Percentiles rank a stretch among this genome's conserved stretches.
Evolutionary conservation across 1,284 basidiomycete genomes (phyloP).

Genomic region (Sporisorium scitamineum): DNA sequence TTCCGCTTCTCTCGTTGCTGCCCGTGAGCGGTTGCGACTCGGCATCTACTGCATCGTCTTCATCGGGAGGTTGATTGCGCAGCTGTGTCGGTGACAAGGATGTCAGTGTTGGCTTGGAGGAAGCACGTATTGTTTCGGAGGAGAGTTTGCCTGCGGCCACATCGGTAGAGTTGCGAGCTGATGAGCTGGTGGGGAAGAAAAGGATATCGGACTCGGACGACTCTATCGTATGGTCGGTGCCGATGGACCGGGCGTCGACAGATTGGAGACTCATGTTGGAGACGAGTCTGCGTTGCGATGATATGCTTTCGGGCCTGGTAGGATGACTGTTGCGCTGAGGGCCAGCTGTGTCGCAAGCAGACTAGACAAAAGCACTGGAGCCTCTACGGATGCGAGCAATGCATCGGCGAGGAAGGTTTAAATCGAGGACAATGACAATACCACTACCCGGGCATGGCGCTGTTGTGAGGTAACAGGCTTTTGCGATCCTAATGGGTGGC

Average conservation of each 20-base stretch:
- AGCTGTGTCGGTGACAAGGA: conserved; percentile 8
- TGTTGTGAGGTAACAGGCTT: background rate
- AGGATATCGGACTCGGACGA: conserved; percentile 41
- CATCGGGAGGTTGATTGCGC: conserved; percentile 6
- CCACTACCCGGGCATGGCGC: conserved; percentile 11
- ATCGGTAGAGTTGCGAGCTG: conserved; percentile 36
- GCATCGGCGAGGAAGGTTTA: background rate
- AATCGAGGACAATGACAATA: background rate
- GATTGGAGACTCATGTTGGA: conserved; percentile 23
- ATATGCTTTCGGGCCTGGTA: background rate
- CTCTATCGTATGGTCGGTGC: conserved; percentile 26
- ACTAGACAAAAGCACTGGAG: background rate
- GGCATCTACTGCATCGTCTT: conserved; percentile 15
- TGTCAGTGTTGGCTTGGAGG: background rate
- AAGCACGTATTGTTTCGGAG: conserved; percentile 41
- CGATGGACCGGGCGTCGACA: conserved; percentile 25
- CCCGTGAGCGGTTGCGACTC: conserved; percentile 35
- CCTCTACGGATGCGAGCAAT: background rate
- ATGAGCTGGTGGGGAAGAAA: conserved; percentile 43
- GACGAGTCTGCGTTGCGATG: background rate
- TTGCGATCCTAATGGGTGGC: background rate
- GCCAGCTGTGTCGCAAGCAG: background rate
- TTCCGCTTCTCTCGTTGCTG: conserved; percentile 11
- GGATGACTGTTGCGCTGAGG: background rate
- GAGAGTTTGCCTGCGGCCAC: conserved; percentile 20